These are phyloP conservation scores for Trichophyton benhamiae DNA, from an alignment of 2,329 filamentous ascomycete species.

Conservation along the genomic window DNA sequence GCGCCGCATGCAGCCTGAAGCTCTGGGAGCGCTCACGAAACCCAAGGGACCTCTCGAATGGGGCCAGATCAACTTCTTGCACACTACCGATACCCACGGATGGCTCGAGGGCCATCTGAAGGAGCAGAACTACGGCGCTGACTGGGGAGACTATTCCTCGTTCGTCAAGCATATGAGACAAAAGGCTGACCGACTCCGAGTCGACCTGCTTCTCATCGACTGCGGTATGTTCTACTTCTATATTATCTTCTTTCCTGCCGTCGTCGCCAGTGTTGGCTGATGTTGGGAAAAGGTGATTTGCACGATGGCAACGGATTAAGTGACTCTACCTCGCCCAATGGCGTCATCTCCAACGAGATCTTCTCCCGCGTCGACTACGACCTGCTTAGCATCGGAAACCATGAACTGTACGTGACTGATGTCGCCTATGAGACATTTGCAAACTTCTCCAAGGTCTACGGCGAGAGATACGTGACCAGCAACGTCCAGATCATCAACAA, in stretches of 20 bases:
- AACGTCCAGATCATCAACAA: conserved; percentile 41
- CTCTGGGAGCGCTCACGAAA: conserved; percentile 14
- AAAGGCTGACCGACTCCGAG: conserved; percentile 63
- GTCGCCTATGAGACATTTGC: conserved; percentile 51
- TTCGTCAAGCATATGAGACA: conserved; percentile 73
- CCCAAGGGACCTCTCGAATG: conserved; percentile 36
- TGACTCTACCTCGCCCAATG: conserved; percentile 48
- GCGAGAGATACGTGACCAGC: conserved; percentile 42
- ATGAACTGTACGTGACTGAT: conserved; percentile 52
- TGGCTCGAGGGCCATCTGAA: conserved; percentile 90
- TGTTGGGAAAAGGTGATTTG: conserved; percentile 38
- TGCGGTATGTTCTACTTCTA: conserved; percentile 45
- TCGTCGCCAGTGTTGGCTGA: neutral
- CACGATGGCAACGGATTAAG: conserved; percentile 54
- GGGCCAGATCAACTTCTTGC: conserved; percentile 95
- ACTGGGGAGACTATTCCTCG: conserved; percentile 96
- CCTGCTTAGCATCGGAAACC: conserved; percentile 47
- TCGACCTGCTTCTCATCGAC: conserved; percentile 80
- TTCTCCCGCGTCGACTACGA: conserved; percentile 44
- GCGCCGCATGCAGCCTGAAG: conserved; percentile 17
- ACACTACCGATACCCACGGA: conserved; percentile 90
- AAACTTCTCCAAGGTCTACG: conserved; percentile 47
- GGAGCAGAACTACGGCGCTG: conserved; percentile 64
- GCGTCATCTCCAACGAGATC: conserved; percentile 41
- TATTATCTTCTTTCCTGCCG: neutral